phyloP scores from a whole-genome alignment of 768 basidiomycete species.

The Leccinum fibrillosum region DNA sequence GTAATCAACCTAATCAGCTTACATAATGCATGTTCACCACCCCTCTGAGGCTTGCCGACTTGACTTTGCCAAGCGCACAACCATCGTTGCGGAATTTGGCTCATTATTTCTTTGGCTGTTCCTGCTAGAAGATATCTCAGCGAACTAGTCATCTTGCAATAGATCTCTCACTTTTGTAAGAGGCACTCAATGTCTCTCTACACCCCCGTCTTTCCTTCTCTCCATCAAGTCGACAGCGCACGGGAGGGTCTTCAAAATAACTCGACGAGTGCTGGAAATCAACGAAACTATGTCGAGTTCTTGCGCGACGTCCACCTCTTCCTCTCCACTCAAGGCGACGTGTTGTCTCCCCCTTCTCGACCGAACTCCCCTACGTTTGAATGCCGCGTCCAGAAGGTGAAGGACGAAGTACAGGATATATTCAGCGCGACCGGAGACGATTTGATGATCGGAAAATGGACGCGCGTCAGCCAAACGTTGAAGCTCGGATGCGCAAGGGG shows the following conservation, averaged over 20 bases:
- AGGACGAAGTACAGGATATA: conserved; percentile 34
- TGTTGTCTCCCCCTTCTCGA: conserved; percentile 34
- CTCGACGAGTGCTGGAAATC: background rate
- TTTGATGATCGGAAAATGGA: conserved; percentile 47
- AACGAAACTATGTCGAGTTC: conserved; percentile 22
- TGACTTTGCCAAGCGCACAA: background rate
- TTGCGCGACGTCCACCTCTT: conserved; percentile 32
- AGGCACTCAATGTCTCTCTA: conserved; percentile 30
- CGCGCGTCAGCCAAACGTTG: conserved; percentile 37
- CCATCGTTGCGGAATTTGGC: background rate
- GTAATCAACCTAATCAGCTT: conserved; percentile 8
- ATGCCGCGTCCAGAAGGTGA: conserved; percentile 30
- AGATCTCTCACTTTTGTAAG: background rate
- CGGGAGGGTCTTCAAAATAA: conserved; percentile 6
- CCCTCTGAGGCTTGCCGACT: background rate
- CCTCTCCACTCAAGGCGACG: conserved; percentile 30
- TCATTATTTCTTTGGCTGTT: background rate
- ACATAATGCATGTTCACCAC: conserved; percentile 9
- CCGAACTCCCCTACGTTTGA: conserved; percentile 32
- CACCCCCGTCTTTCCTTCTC: conserved; percentile 32
- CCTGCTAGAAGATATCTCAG: background rate
- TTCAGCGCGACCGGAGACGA: conserved; percentile 36
- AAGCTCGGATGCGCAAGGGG: conserved; percentile 41
- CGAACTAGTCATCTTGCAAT: background rate
- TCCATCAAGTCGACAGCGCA: conserved; percentile 5